Conservation (phyloP, 192 early-diverging fungal species). For the Backusella luteola region DNA sequence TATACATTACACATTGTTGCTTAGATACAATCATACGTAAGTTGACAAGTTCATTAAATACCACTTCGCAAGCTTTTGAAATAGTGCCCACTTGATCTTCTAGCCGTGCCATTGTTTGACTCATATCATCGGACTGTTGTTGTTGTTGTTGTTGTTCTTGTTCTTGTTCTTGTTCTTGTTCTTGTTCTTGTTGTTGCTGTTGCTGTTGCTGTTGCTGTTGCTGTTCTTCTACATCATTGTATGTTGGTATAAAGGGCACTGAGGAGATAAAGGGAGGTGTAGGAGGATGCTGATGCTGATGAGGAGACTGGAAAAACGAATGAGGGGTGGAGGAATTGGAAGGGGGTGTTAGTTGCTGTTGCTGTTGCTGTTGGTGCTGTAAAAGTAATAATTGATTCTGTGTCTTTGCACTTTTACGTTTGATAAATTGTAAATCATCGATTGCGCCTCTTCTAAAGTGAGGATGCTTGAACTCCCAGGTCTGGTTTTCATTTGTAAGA, state of each 20-base stretch:
- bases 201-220: no score
- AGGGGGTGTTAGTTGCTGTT: not conserved
- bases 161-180: not conserved
- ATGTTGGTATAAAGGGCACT: not conserved
- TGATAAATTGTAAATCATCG: constrained; percentile 44
- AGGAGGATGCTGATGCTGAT: not conserved
- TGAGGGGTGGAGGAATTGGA: not conserved
- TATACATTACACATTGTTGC: constrained; percentile 19
- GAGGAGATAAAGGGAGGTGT: not conserved
- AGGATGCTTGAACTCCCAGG: constrained; percentile 89
- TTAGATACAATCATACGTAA: constrained; percentile 10
- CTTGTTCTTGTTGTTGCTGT: not conserved
- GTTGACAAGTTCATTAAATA: constrained; percentile 10
- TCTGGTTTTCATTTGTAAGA: constrained; percentile 58
- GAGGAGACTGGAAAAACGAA: not conserved
- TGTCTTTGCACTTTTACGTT: constrained; percentile 35
- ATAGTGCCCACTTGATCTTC: constrained; percentile 18
- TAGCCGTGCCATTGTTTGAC: constrained; percentile 6
- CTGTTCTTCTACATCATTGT: not conserved
- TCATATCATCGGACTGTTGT: not conserved
- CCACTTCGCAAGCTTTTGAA: constrained; percentile 6
- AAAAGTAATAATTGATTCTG: not conserved
- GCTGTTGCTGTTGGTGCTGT: not conserved
- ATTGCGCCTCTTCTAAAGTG: constrained; percentile 70
- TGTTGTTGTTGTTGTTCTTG: not conserved